Evolutionary conservation across 495 filamentous ascomycete genomes (phyloP), one percentile per base, ranked within the genome.

Genomic region (Aspergillus nanangensis): DNA sequence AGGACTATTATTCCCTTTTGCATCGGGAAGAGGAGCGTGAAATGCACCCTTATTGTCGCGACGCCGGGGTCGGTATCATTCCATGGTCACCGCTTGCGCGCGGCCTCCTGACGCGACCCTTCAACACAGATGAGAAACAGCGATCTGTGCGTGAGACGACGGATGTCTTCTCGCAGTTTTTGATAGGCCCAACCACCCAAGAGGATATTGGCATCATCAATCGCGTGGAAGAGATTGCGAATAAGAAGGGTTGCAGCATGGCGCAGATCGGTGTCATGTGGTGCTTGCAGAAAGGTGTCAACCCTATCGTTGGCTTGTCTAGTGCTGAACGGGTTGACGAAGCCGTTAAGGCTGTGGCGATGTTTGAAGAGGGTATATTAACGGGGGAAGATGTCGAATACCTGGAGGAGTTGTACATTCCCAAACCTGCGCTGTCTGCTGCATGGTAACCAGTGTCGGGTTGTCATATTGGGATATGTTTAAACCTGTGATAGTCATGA

Each of bases 51-150:
- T 81, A 85, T 72, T 92, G 88, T 55, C 70, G 78, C n/a, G 79
- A 81, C 41, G 80, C 82, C 0, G 86, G 86, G 3, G 82, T 92
- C 9, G 86, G 83, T 0, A 52, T 87, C 5, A 82, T 89, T 43
- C 84, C 84, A 4, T 80, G 76, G 75, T 79, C 77, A 3, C 80
- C 80, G 0, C 66, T 84, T 36, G 83, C 81, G 0, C 75, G 77
- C 1, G 79, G 80, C n/a, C 62, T 73, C 4, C 72, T 84, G 10
- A 51, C 77, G 0, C 67, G 79, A 7, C 77, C 78, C 1, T 76
- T 65, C 55, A 36, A 51, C 34, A 58, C 69, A n/a, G n/a, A n/a
- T n/a, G n/a, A n/a, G n/a, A n/a, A n/a, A 4, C 65, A 65, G 11
- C 55, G 52, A 5, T 72, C 73, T 7, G 40, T 55, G n/a, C 74